Evolutionary conservation across 164 flowering plant species (phyloP), one percentile per base, ranked within the genome.

Genomic region (Vitis labrusca): DNA sequence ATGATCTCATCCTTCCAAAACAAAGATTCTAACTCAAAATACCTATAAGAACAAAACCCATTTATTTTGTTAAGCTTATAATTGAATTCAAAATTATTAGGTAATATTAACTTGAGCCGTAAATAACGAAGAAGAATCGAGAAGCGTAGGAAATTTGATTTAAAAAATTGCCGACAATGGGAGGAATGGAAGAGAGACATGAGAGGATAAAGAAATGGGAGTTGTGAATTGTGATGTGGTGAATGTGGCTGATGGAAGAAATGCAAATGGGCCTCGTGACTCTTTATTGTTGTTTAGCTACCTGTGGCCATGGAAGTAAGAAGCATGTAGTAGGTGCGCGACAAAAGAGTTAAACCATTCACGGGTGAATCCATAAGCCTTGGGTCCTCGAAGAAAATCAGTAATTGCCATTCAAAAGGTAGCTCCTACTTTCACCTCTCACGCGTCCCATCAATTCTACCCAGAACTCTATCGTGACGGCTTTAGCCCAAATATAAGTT

Each of bases 241-340:
- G 23, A 23, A 23, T 23, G 5, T 14, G 65, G 50, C 27, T 67
- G 76, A 65, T 63, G 71, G 4, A 73, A 3, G 44, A 60, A 52
- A 51, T 29, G 50, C 66, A 57, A 57, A 15, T 23, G 50, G 13
- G 59, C 76, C 94, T 76, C 91, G 91, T 88, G 91, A 89, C 83
- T 72, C 77, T 81, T 50, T 48, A 16, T 86, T 88, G 88, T 85
- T 79, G 74, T 76, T 65, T 85, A 72, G 85, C 73, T 56, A 57
- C 48, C 64, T 68, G 72, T 76, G 79, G 69, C 76, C 69, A 59
- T 61, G 8, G 58, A 68, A 67, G 64, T 32, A 70, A 55, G 52
- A 30, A 61, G 69, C 58, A 47, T 58, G 15, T 9, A 47, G 63
- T 66, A 65, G 63, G 54, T 61, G 52, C 27, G 4, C 61, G 73